Evolutionary conservation across 1,284 basidiomycete genomes (phyloP).

Genomic region (Volvariella surrecta): DNA sequence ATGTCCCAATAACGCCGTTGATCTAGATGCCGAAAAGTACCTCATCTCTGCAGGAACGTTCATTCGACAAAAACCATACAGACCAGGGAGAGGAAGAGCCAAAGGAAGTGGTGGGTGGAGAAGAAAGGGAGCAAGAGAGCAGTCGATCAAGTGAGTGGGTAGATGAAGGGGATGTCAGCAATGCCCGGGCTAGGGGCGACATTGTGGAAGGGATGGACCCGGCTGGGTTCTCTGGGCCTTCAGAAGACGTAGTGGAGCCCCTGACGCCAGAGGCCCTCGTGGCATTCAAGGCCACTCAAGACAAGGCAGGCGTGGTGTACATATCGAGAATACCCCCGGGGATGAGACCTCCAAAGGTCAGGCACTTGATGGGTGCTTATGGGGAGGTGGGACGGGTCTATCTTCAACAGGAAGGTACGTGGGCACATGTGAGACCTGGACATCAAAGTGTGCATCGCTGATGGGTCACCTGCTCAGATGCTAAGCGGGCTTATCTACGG

Average conservation of each 20-base stretch:
- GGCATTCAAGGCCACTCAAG: conserved; percentile 60
- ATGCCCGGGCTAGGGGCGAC: conserved; percentile 10
- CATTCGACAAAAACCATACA: too few species aligned
- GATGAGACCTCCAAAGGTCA: conserved; percentile 95
- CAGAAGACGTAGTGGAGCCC: conserved; percentile 54
- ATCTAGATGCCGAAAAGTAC: too few species aligned
- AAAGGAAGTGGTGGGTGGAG: too few species aligned
- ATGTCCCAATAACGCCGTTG: too few species aligned
- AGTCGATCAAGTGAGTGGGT: too few species aligned
- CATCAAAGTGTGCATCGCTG: too few species aligned
- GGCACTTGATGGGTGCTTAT: conserved; percentile 83
- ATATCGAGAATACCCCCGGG: conserved; percentile 96
- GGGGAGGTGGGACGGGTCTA: conserved; percentile 85
- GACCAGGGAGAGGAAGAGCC: too few species aligned
- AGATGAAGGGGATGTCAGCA: too few species aligned
- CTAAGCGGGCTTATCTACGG: conserved; percentile 70
- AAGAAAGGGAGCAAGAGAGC: too few species aligned
- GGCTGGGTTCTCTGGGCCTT: conserved; percentile 48
- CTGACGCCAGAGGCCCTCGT: conserved; percentile 64
- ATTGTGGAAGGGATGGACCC: conserved; percentile 40
- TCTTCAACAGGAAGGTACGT: conserved; percentile 75
- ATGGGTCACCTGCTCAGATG: too few species aligned
- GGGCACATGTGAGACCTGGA: background rate
- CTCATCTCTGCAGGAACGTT: too few species aligned
- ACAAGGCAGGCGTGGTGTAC: conserved; percentile 82